A percentile compares a stretch with the other conserved stretches of the same genome.
These are phyloP conservation scores for Chloranthus sessilifolius DNA, from an alignment of 164 flowering plant species.

Conservation along the genomic window DNA sequence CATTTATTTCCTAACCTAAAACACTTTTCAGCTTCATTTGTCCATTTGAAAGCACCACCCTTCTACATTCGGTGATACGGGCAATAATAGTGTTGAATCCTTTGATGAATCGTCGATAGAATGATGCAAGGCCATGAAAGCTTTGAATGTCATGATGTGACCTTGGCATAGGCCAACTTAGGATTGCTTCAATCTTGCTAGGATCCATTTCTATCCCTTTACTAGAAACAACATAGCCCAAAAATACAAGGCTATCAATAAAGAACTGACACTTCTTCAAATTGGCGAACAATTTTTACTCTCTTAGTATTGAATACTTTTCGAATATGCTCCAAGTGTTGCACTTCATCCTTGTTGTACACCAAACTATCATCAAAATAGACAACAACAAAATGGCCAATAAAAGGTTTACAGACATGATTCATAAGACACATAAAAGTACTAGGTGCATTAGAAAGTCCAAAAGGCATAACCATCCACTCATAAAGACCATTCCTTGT, in stretches of 20 bases:
- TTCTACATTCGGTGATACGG: neutral
- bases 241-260: neutral
- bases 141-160: neutral
- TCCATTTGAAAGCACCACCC: neutral
- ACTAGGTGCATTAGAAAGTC: neutral
- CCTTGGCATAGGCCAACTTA: neutral
- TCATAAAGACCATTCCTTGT: neutral
- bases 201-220: constrained; percentile 3
- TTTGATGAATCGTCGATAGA: neutral
- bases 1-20: too few species aligned
- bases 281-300: neutral
- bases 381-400: constrained; percentile 1
- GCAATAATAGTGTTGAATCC: constrained; percentile 6
- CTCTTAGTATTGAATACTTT: neutral
- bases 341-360: neutral
- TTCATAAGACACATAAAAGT: constrained; percentile 1
- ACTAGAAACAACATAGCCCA: neutral
- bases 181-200: neutral
- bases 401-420: neutral
- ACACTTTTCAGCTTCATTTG: too few species aligned
- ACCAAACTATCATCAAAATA: constrained; percentile 5
- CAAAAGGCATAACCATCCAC: too few species aligned
- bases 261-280: constrained; percentile 1
- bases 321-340: constrained; percentile 1
- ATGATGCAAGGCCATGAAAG: constrained; percentile 9